Conservation (phyloP, 1,139 yeast genomes). For the Zygoascus hellenicus region DNA sequence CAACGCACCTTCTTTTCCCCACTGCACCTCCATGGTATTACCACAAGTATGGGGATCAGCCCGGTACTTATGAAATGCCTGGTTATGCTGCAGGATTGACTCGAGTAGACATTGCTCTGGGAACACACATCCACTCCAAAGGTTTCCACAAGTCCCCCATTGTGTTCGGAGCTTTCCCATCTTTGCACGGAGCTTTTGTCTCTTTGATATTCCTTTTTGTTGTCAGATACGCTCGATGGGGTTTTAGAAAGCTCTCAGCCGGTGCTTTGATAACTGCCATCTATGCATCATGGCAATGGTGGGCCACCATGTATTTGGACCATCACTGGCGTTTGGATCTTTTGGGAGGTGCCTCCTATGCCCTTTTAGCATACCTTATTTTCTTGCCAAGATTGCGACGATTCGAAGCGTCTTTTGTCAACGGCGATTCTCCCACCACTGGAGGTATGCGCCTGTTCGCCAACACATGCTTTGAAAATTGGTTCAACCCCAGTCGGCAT, state of each 20-base stretch:
- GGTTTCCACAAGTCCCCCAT: conserved; percentile 65
- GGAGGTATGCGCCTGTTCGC: conserved; percentile 18
- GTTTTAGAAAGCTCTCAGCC: conserved; percentile 7
- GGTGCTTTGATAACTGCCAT: conserved; percentile 35
- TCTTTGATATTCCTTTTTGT: conserved; percentile 47
- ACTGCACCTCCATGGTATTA: conserved; percentile 73
- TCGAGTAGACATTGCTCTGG: conserved; percentile 56
- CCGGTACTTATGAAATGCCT: conserved; percentile 52
- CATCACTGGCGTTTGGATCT: conserved; percentile 67
- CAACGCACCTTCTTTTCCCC: conserved; percentile 56
- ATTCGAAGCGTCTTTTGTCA: conserved; percentile 7
- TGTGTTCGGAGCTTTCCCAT: conserved; percentile 67
- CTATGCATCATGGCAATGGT: conserved; percentile 56
- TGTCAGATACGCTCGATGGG: conserved; percentile 39
- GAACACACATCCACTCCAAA: conserved; percentile 54
- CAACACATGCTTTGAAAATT: conserved; percentile 14
- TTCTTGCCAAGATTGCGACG: conserved; percentile 24
- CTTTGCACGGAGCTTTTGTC: conserved; percentile 61
- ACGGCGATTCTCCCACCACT: conserved; percentile 27
- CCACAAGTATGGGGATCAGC: conserved; percentile 47
- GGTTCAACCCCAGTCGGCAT: conserved; percentile 12
- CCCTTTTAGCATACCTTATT: conserved; percentile 41
- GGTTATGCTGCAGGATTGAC: conserved; percentile 69
- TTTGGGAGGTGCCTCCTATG: conserved; percentile 47
- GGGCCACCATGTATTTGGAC: conserved; percentile 69